Base-by-base conservation (phyloP, 2,329 filamentous ascomycete species). In the Kalmusia sp. region DNA sequence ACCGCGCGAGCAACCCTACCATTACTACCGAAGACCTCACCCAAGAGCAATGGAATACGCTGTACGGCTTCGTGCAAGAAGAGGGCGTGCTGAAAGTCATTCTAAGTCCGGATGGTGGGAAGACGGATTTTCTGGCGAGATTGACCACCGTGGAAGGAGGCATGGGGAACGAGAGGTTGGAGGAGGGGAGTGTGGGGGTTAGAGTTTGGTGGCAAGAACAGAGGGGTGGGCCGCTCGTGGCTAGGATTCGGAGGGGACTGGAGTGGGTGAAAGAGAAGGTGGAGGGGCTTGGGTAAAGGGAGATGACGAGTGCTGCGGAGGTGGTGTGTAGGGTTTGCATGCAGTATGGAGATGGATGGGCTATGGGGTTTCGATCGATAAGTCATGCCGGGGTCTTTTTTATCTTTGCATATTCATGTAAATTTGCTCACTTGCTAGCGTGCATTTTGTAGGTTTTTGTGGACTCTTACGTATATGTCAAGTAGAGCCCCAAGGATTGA, bases 71-170 rank as follows among this genome's bases (percentile, higher is more conserved):
- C 33, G 37, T 33, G 19, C 17, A 34, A 3, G 47, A 41, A 22
- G 47, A 49, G 9, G n/a, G 47, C n/a, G 19, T 49, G 19, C 14
- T 49, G 27, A 49, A 41, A 22, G 47, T 49, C 5, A 31, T 49
- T 22, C 7, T 49, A 3, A 33, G 35, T 28, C 28, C 28, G 35
- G 35, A 49, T 33, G 15, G 17, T 2, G 47, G 28, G 27, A 22
- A 6, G 28, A 41, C 27, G 22, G 37, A 49, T 25, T 22, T 49
- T 8, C 27, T 49, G 28, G 35, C 34, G 19, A 41, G 27, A 37
- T 3, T 49, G 6, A 41, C 37, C n/a, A n/a, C n/a, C 27, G 41
- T 45, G 4, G 28, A 19, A 14, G 37, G 14, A 11, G 47, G 17
- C n/a, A n/a, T n/a, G 15, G 15, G 17, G 14, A 24, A 24, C 14